A percentile compares a stretch with the other conserved stretches of the same genome.
These are phyloP conservation scores for Malassezia sympodialis DNA, from an alignment of 1,284 basidiomycete genomes.

Conservation along the genomic window DNA sequence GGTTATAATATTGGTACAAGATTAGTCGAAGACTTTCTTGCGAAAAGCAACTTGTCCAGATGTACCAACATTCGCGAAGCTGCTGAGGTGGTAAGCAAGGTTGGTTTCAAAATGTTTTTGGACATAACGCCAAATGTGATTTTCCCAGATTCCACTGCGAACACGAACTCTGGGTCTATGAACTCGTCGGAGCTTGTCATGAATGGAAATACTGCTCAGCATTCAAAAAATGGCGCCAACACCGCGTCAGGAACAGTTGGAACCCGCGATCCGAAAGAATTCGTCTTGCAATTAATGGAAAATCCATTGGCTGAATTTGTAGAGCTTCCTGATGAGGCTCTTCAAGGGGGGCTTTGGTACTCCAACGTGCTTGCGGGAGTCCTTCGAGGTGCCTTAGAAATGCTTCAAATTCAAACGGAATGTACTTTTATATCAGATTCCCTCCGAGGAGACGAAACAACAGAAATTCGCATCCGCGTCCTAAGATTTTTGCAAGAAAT, in stretches of 20 bases:
- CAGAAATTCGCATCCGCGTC: slow-evolving; percentile 81
- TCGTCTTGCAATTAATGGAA: slow-evolving; percentile 80
- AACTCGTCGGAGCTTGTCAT: neutral
- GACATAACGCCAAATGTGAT: slow-evolving; percentile 78
- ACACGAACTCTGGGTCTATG: no score
- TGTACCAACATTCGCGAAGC: slow-evolving; percentile 87
- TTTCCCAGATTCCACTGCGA: slow-evolving; percentile 50
- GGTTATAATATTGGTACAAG: slow-evolving; percentile 96
- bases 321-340: slow-evolving; percentile 81
- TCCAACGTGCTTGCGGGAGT: slow-evolving; percentile 93
- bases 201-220: neutral
- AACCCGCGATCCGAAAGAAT: slow-evolving; percentile 50
- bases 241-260: neutral
- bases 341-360: slow-evolving; percentile 69
- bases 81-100: slow-evolving; percentile 50
- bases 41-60: slow-evolving; percentile 59
- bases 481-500: slow-evolving; percentile 91
- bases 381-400: slow-evolving; percentile 81
- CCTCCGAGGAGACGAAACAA: slow-evolving; percentile 81
- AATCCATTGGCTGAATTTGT: slow-evolving; percentile 96
- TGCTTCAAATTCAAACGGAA: slow-evolving; percentile 97
- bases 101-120: slow-evolving; percentile 97
- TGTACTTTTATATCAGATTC: slow-evolving; percentile 80
- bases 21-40: slow-evolving; percentile 93
- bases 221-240: neutral